phyloP scores from a whole-genome alignment of 225 moss, liverwort and hornwort genomes.

The Bryum argenteum region DNA sequence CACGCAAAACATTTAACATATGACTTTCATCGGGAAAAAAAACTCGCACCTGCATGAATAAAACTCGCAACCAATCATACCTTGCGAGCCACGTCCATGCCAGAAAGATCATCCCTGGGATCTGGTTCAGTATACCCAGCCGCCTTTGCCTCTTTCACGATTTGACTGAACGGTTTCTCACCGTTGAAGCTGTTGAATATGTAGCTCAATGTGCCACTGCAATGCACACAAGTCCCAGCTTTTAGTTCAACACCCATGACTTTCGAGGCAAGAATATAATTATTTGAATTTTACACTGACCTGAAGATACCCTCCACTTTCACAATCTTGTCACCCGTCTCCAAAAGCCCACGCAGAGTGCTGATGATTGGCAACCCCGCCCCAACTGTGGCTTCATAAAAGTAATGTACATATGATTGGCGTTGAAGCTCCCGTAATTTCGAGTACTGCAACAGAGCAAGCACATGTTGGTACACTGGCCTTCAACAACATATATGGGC shows the following conservation, averaged over 20 bases:
- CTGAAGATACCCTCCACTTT: conserved; percentile 82
- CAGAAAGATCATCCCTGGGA: conserved; percentile 80
- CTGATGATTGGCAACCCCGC: conserved; percentile 84
- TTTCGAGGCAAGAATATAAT: neutral
- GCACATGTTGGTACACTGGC: neutral
- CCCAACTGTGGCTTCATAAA: conserved; percentile 89
- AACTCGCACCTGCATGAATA: no score
- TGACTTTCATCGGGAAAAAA: no score
- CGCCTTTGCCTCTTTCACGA: conserved; percentile 67
- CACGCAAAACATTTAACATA: neutral
- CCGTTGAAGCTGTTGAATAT: conserved; percentile 77
- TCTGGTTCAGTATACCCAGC: conserved; percentile 81
- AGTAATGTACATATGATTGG: conserved; percentile 75
- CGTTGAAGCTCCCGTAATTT: conserved; percentile 62
- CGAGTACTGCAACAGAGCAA: conserved; percentile 49
- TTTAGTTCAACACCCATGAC: neutral
- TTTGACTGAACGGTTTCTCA: conserved; percentile 64
- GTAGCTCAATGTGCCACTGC: conserved; percentile 84
- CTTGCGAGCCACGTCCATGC: conserved; percentile 82
- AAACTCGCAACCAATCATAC: conserved; percentile 32
- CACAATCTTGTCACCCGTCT: conserved; percentile 82
- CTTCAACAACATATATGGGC: no score
- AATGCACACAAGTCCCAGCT: conserved; percentile 1
- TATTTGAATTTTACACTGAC: conserved; percentile 19
- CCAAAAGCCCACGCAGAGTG: conserved; percentile 70